Conservation (phyloP, 2,329 filamentous ascomycete genomes). For the Scedosporium dehoogii region DNA sequence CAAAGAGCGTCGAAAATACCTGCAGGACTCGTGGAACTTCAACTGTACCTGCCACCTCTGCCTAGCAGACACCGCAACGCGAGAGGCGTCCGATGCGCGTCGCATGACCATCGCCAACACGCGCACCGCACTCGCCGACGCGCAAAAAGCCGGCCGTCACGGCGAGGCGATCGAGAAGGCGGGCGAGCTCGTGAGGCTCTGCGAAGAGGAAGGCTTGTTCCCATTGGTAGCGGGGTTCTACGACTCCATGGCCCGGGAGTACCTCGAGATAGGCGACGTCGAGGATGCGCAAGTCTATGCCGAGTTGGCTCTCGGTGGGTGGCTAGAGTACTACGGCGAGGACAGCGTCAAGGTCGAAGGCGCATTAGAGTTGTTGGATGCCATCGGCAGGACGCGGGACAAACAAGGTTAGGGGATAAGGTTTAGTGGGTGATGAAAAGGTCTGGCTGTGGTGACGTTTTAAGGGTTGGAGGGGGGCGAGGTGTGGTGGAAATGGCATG, state of each 20-base stretch:
- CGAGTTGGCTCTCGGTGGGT: slow-evolving; percentile 11
- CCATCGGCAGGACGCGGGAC: not conserved
- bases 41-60: slow-evolving; percentile 18
- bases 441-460: not conserved
- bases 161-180: slow-evolving; percentile 9
- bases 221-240: slow-evolving; percentile 17
- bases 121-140: slow-evolving; percentile 12
- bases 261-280: slow-evolving; percentile 13
- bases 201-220: slow-evolving; percentile 14
- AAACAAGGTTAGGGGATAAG: not conserved
- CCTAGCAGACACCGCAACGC: slow-evolving; percentile 8
- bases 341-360: slow-evolving; percentile 1
- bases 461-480: not conserved
- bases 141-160: slow-evolving; percentile 9
- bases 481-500: not conserved
- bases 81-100: slow-evolving; percentile 13
- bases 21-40: slow-evolving; percentile 17
- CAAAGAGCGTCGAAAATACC: slow-evolving; percentile 13
- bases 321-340: slow-evolving; percentile 11
- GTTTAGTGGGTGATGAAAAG: not conserved
- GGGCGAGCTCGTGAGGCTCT: slow-evolving; percentile 12
- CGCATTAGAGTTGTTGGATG: not conserved
- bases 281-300: slow-evolving; percentile 13
- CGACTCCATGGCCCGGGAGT: slow-evolving; percentile 13
- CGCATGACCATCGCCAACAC: slow-evolving; percentile 14